Conservation (phyloP, 805 yeast species). For the Metschnikowia corniflorae region DNA sequence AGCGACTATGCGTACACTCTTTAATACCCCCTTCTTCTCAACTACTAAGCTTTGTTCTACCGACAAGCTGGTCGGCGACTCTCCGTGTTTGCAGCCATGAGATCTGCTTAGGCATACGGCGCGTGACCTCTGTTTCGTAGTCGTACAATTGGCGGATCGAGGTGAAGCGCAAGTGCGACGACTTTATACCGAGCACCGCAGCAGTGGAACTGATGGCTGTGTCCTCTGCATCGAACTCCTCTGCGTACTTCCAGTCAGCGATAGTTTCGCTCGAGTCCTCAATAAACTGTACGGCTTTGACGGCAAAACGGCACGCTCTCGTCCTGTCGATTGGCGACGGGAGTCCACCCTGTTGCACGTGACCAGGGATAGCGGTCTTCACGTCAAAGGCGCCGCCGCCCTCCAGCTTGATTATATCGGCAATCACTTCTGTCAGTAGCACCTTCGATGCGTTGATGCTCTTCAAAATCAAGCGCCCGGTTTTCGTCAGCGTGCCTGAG, state of each 20-base stretch:
- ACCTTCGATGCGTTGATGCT: slow-evolving; percentile 67
- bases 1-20: too few species aligned
- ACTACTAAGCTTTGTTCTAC: slow-evolving; percentile 45
- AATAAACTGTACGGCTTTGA: slow-evolving; percentile 65
- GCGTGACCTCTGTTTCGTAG: slow-evolving; percentile 74
- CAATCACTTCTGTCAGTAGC: slow-evolving; percentile 62
- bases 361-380: slow-evolving; percentile 80
- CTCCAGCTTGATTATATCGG: slow-evolving; percentile 65
- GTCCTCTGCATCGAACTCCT: slow-evolving; percentile 34
- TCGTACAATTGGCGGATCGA: slow-evolving; percentile 77
- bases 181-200: slow-evolving; percentile 77
- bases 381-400: slow-evolving; percentile 67
- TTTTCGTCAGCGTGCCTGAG: slow-evolving; percentile 56
- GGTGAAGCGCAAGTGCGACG: slow-evolving; percentile 71
- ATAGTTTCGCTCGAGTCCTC: slow-evolving; percentile 40
- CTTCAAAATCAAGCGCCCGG: slow-evolving; percentile 67
- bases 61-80: slow-evolving; percentile 81
- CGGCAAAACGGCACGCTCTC: slow-evolving; percentile 67
- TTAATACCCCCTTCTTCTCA: too few species aligned
- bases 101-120: slow-evolving; percentile 84
- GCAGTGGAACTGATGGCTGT: slow-evolving; percentile 50
- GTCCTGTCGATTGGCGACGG: slow-evolving; percentile 80
- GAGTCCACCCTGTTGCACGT: slow-evolving; percentile 78
- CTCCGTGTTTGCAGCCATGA: slow-evolving; percentile 79
- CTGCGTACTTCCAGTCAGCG: slow-evolving; percentile 20